Evolutionary conservation across 1,139 yeast species (phyloP), one percentile per base, ranked within the genome.

Genomic region (Debaryomyces udenii): DNA sequence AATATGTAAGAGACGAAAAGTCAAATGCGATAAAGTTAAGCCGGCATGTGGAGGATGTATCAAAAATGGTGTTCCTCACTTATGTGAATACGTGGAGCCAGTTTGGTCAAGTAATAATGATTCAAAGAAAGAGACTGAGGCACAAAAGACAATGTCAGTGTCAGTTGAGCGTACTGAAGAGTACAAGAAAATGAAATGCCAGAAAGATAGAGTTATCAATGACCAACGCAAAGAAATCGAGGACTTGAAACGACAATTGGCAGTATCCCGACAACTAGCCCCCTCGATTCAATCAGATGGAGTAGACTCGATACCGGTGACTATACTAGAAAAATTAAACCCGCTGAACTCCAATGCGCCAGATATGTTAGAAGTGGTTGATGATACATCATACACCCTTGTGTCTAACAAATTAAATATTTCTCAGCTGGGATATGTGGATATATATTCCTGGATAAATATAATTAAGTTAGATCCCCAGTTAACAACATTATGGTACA

Each of bases 41-140:
- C 78, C 78, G 2, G 57, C 69, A 2, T 73, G 78, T 51, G 64
- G 73, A 2, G 76, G 76, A 6, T 73, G 78, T 55, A 56, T 62
- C 3, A 61, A 61, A 42, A 69, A 71, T 45, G 72, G 73, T 5
- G 78, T 70, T 20, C 63, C 65, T 23, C 75, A 72, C 50, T 49
- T 69, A 27, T 73, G 78, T 49, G 65, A 66, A 38, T 73, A 71
- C 44, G 42, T 68, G 11, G 76, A 69, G 35, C 78, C 78, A 0
- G 63, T 57, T 23, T 73, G 78, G 78, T 54, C 59, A 10, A 46
- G 47, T 10, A 45, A 39, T 6, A 37, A 31, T 4, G 31, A 15
- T 20, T 17, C 15, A 10, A 38, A 31, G 27, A 30, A 31, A 10
- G 28, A 26, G 11, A 26, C 9, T 16, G 11, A 6, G 6, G 20